Base-by-base conservation (phyloP, 345 rosid species). In the Syzygium aqueum region DNA sequence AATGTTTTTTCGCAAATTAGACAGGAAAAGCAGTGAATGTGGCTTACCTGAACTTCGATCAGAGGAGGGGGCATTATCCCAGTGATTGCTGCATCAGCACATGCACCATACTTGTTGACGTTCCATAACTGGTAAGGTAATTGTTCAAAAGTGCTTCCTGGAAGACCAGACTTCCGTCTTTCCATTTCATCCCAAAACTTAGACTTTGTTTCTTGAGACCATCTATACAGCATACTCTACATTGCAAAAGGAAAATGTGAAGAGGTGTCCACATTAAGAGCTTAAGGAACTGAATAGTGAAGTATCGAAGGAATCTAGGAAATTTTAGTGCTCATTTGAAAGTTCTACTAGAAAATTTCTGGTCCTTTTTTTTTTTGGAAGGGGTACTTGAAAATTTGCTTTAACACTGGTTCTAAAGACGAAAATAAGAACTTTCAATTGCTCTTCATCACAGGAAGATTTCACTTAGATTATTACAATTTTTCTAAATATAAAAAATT, bases 51-150 rank as follows among this genome's bases (percentile, higher is more conserved):
- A 90, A 87, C 89, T 91, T 97, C 99, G 90, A 97, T 90, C 59
- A 97, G 89, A 5, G 99, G 99, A 87, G 99, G 99, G 65, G 98
- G 97, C 95, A 97, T 96, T 87, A 96, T 87, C 61, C 98, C 99
- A 57, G 97, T 96, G 85, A 97, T 92, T 77, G 98, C 97, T 16
- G 97, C 98, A 92, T 97, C 98, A 46, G 93, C 95, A 86, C 97
- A 95, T 25, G 86, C 84, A 53, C 99, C 99, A 87, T 92, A 93
- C 93, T 96, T 97, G 88, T 90, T 95, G 33, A 96, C 95, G 88
- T 93, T 94, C 99, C 99, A 97, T 87, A 97, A 88, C 91, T 95
- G 99, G 89, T 94, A 93, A 49, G 97, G 96, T 82, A 97, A 59
- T 88, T 91, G 92, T 82, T 90, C 91, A 83, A 87, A 89, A 86